Conservation (phyloP, 2,329 filamentous ascomycete genomes). For the Pseudogymnoascus destructans region DNA sequence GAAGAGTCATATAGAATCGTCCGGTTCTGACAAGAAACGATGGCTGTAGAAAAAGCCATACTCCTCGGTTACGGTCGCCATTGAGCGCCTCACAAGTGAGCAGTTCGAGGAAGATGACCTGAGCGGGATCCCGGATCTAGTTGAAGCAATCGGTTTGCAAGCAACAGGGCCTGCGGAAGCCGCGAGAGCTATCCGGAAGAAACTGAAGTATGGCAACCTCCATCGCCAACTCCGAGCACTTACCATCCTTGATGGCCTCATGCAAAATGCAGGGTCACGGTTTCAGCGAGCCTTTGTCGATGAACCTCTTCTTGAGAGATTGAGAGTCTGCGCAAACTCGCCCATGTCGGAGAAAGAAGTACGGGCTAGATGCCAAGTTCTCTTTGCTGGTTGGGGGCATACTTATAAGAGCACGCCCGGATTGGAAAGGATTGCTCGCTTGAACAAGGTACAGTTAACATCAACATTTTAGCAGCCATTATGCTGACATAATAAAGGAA, state of each 20-base stretch:
- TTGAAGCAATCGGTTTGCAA: constrained; percentile 88
- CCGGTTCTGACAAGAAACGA: neutral
- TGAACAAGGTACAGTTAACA: constrained; percentile 46
- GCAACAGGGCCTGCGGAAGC: constrained; percentile 76
- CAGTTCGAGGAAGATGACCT: constrained; percentile 83
- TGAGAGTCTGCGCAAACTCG: constrained; percentile 78
- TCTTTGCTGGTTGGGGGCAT: constrained; percentile 77
- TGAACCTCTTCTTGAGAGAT: constrained; percentile 78
- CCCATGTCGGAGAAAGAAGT: constrained; percentile 74
- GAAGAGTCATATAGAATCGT: no score
- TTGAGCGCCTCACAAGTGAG: constrained; percentile 84
- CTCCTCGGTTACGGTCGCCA: constrained; percentile 81
- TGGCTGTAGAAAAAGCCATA: constrained; percentile 63
- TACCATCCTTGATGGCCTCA: constrained; percentile 78
- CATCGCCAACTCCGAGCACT: constrained; percentile 85
- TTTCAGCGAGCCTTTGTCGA: constrained; percentile 85
- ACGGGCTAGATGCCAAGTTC: constrained; percentile 71
- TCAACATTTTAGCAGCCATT: constrained; percentile 3
- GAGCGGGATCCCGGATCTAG: constrained; percentile 81
- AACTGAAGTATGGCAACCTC: constrained; percentile 94
- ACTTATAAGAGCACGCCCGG: constrained; percentile 73
- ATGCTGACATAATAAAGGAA: constrained; percentile 33
- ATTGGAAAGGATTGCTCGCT: constrained; percentile 62
- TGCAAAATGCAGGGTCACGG: constrained; percentile 80
- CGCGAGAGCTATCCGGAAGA: constrained; percentile 86